Base-by-base conservation (phyloP, 2,329 filamentous ascomycete genomes). In the Neurospora crassa region DNA sequence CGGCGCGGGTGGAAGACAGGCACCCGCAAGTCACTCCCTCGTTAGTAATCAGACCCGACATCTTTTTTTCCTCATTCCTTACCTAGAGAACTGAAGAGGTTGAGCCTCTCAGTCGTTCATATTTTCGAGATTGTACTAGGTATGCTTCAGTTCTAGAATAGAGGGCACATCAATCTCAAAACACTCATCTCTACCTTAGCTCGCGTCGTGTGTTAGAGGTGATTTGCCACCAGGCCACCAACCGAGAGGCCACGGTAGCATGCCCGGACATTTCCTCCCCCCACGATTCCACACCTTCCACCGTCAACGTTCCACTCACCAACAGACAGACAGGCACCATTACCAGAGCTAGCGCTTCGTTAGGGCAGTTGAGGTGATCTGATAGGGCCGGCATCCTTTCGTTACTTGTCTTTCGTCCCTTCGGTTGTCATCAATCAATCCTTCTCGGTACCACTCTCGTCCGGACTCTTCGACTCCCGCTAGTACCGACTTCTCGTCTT, bases 231-330 rank as follows among this genome's bases (percentile, higher is more conserved):
- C 24, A 18, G 68, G 42, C 24, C n/a, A 29, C 67, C 29, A 53
- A 63, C 53, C 40, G 67, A 70, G 68, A 68, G 70, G 71, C 73
- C 70, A 71, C 72, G 69, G 69, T 68, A 73, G 63, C 41, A 37
- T 37, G 34, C 34, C 34, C 34, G 34, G 34, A 37, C 24, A 42
- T 68, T 69, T n/a, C 29, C 42, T 63, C 53, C 53, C 53, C 14
- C 53, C 53, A 63, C 53, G 53, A 63, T 63, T 34, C 16, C 24
- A 34, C 53, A 18, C 18, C 53, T 63, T 37, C 14, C 47, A 18
- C 24, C 47, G 47, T 63, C 24, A 5, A 34, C 53, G 53, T 63
- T 63, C 53, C 53, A 63, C 34, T 34, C 24, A 59, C 24, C 53
- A 14, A 59, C 24, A 34, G 24, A 53, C 10, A 53, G 45, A 6